Evolutionary conservation across 2,329 filamentous ascomycete species (phyloP).

Genomic region (Xylariaceae sp.): DNA sequence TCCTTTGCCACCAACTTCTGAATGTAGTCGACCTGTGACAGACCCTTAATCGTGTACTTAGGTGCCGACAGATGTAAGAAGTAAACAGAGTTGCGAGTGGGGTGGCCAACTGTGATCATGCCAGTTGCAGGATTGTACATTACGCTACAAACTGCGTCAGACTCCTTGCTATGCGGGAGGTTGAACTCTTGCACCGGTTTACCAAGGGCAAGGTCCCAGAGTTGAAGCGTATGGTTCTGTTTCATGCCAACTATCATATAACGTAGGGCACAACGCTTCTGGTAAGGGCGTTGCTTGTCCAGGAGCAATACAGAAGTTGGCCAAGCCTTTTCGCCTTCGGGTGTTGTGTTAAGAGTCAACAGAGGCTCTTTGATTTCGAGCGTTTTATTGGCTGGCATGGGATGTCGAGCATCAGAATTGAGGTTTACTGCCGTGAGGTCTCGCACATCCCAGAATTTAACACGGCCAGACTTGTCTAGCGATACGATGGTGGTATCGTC

Average conservation of each 20-base stretch:
- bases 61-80: constrained; percentile 94
- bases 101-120: constrained; percentile 91
- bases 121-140: constrained; percentile 88
- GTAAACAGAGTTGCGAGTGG: constrained; percentile 94
- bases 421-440: constrained; percentile 58
- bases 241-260: constrained; percentile 98
- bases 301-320: constrained; percentile 93
- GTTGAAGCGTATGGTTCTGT: constrained; percentile 96
- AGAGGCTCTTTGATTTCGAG: constrained; percentile 81
- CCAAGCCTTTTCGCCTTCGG: constrained; percentile 88
- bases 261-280: constrained; percentile 80
- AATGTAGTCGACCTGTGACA: constrained; percentile 86
- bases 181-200: constrained; percentile 97
- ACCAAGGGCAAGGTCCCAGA: constrained; percentile 93
- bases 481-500: constrained; percentile 93
- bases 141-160: constrained; percentile 95
- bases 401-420: constrained; percentile 45
- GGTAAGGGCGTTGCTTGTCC: constrained; percentile 91
- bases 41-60: constrained; percentile 75
- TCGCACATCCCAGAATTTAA: constrained; percentile 98
- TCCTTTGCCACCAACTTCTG: constrained; percentile 70
- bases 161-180: constrained; percentile 91
- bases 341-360: constrained; percentile 79
- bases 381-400: constrained; percentile 50
- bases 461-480: constrained; percentile 89